These are phyloP conservation scores for Neophaeococcomyces mojaviensis DNA, from an alignment of 2,329 filamentous ascomycete species.

Conservation along the genomic window DNA sequence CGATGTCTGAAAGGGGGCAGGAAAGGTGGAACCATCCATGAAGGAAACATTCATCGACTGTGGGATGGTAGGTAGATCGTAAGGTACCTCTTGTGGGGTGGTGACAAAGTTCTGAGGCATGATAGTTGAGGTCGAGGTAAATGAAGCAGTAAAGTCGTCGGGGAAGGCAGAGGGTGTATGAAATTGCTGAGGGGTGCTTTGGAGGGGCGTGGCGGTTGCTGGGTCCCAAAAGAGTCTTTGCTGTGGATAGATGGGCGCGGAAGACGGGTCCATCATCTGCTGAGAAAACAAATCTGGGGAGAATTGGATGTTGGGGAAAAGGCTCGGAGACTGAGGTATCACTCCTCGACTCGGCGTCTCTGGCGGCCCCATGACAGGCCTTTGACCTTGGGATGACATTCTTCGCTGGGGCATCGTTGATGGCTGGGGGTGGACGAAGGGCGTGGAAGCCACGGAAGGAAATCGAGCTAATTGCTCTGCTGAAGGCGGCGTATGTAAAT, in stretches of 20 bases:
- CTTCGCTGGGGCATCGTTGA: constrained; percentile 1
- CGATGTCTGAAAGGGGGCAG: constrained; percentile 39
- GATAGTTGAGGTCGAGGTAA: constrained; percentile 20
- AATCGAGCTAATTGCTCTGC: neutral
- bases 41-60: constrained; percentile 14
- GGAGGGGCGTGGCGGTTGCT: constrained; percentile 11
- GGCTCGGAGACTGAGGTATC: constrained; percentile 35
- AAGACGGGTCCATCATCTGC: constrained; percentile 43
- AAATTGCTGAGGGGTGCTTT: constrained; percentile 18
- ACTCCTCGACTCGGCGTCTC: constrained; percentile 40
- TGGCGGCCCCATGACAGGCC: constrained; percentile 31
- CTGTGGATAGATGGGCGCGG: constrained; percentile 52
- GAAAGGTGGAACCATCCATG: constrained; percentile 31
- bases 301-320: constrained; percentile 49
- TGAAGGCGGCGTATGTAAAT: constrained; percentile 2
- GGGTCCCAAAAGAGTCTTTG: constrained; percentile 45
- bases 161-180: constrained; percentile 18
- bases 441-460: neutral
- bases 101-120: constrained; percentile 14
- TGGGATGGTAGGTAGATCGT: constrained; percentile 17
- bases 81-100: constrained; percentile 16
- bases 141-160: constrained; percentile 15
- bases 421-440: neutral
- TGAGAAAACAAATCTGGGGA: constrained; percentile 51
- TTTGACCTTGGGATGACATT: constrained; percentile 13